Base-by-base conservation (phyloP, 768 basidiomycete species). In the Lactarius hengduanensis region DNA sequence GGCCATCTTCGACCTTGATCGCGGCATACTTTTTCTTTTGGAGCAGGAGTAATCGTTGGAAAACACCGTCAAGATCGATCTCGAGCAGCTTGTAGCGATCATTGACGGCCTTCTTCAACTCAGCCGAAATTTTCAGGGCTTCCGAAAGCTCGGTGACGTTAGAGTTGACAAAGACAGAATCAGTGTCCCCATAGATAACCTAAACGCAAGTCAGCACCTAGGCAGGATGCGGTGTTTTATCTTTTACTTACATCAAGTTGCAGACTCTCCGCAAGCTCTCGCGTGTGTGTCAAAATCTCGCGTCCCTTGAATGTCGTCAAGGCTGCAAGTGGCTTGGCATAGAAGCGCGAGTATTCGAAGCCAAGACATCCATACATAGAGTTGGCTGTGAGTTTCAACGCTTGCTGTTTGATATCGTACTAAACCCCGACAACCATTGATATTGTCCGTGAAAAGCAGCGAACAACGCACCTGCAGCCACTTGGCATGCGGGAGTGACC, bases 1-100 rank as follows among this genome's bases (percentile, higher is more conserved):
- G 83, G 32, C 87, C 87, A 69, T 94, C 92, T 72, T 95, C 93
- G 50, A 98, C 87, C 78, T 97, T 98, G 75, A 98, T 81, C 0
- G 97, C 97, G 0, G 97, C 97, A 71, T 99, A 99, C 78, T 99
- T 98, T 82, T 99, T 99, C 84, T 99, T 99, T 74, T 98, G 96
- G 62, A 99, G 78, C 13, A 99, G 83, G 2, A 99, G 78, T 50
- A 99, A 81, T 0, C 97, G 86, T 73, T 96, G 87, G 80, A 99
- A 99, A 41, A 98, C 84, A 3, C 91, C 87, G 72, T 99, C 96
- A 18, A 98, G 82, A 74, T 99, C 97, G 67, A 99, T 99, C 75
- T 99, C 97, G 56, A 99, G 88, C 28, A 98, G 84, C 74, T 86
- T 92, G 79, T 98, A 98, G 22, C 91, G 86, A 65, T 98, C 94